Conservation (phyloP, 495 filamentous ascomycete species). For the Xylaria intraflava region DNA sequence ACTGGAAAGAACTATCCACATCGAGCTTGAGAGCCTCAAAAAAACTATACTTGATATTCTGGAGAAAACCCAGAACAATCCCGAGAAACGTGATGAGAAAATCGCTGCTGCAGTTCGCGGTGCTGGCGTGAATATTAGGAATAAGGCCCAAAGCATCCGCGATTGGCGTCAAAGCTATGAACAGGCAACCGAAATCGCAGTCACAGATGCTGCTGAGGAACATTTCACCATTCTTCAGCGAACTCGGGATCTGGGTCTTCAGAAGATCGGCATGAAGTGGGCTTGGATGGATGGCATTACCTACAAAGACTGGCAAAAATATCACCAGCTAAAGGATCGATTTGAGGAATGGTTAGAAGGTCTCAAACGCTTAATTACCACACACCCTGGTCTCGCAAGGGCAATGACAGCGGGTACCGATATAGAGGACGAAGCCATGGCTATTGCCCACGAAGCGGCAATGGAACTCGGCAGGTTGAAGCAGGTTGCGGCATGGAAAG, state of each 20-base stretch:
- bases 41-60: constrained; percentile 56
- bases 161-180: constrained; percentile 73
- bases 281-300: constrained; percentile 92
- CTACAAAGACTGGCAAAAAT: constrained; percentile 93
- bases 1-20: constrained; percentile 57
- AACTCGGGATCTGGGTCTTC: constrained; percentile 80
- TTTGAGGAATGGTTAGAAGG: constrained; percentile 82
- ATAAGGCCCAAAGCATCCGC: constrained; percentile 73
- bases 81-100: constrained; percentile 55
- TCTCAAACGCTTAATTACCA: constrained; percentile 62
- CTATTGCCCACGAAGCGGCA: constrained; percentile 69
- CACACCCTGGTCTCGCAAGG: constrained; percentile 65
- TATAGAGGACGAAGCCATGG: constrained; percentile 72
- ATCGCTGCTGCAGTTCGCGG: constrained; percentile 57
- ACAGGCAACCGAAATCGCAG: constrained; percentile 56
- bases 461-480: constrained; percentile 78
- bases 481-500: constrained; percentile 80
- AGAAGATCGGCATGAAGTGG: constrained; percentile 97
- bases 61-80: constrained; percentile 35
- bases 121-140: constrained; percentile 71
- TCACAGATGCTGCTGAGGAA: constrained; percentile 67
- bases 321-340: constrained; percentile 74
- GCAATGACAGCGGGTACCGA: constrained; percentile 61
- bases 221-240: constrained; percentile 77
- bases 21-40: constrained; percentile 61